Percentiles rank a stretch among this genome's conserved stretches.
These are phyloP conservation scores for Blakeslea trispora DNA, from an alignment of 371 early-diverging fungal genomes.

Conservation along the genomic window DNA sequence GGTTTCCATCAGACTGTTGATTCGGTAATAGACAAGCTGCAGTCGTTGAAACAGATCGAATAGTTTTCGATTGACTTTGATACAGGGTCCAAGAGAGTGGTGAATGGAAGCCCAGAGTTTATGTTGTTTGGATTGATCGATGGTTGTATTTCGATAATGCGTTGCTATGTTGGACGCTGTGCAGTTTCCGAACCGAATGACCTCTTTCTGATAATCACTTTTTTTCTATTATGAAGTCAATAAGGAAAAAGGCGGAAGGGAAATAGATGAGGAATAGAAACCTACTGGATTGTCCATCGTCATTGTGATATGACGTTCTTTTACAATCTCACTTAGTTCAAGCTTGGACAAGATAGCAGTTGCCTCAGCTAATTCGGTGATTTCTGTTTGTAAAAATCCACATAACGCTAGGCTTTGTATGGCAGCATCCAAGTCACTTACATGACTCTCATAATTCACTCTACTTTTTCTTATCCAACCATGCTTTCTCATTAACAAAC, in stretches of 20 bases:
- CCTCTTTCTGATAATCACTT: background rate
- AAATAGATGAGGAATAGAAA: too few relatives aligned
- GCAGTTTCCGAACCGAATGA: conserved; percentile 4
- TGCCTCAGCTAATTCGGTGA: conserved; percentile 32
- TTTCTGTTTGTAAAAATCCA: conserved; percentile 10
- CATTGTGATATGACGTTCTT: conserved; percentile 6
- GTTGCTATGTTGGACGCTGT: conserved; percentile 2
- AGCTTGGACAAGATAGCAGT: conserved; percentile 36
- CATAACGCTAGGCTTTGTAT: conserved; percentile 9
- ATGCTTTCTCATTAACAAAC: conserved; percentile 66
- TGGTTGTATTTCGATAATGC: background rate
- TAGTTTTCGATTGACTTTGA: conserved; percentile 32
- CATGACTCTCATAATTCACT: conserved; percentile 33
- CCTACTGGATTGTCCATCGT: background rate
- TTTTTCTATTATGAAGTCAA: conserved; percentile 10
- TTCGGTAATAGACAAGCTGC: conserved; percentile 55
- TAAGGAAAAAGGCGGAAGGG: too few relatives aligned
- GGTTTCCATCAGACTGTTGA: conserved; percentile 29
- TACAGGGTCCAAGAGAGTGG: conserved; percentile 24
- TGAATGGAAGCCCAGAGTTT: conserved; percentile 18
- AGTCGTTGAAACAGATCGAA: conserved; percentile 46
- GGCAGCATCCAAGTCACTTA: conserved; percentile 31
- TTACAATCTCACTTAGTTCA: conserved; percentile 20
- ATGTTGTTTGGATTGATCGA: background rate
- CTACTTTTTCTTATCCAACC: conserved; percentile 49